Evolutionary conservation across 208 protist genomes (phyloP).

Genomic region (Trypanosoma mega): DNA sequence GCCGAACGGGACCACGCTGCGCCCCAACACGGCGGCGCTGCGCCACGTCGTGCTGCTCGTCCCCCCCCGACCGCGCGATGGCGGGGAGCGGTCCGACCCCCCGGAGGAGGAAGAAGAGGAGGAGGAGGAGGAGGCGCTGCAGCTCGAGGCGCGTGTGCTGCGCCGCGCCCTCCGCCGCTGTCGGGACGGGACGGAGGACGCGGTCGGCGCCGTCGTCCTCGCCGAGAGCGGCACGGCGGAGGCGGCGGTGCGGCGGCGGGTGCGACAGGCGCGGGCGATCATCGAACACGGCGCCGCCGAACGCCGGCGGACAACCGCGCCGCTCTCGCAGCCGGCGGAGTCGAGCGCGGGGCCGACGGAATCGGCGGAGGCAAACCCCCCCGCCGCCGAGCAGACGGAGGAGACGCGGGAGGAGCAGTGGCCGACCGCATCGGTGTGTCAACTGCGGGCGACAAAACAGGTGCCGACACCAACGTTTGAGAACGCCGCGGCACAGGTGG

Average conservation of each 20-base stretch:
- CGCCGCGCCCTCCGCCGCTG: slow-evolving; percentile 15
- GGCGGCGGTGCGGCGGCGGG: slow-evolving; percentile 6
- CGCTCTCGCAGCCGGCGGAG: neutral
- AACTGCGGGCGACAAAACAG: slow-evolving; percentile 69
- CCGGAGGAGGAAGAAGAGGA: neutral
- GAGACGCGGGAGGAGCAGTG: slow-evolving; percentile 19
- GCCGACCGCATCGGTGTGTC: slow-evolving; percentile 46
- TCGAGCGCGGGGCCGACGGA: neutral
- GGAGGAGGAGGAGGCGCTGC: slow-evolving; percentile 5
- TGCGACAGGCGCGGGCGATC: too few relatives aligned
- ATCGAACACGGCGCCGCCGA: too few relatives aligned
- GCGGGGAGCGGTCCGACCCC: neutral
- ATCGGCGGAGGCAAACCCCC: neutral
- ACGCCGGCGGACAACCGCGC: slow-evolving; percentile 1
- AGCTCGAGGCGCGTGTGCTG: slow-evolving; percentile 14
- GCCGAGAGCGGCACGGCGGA: slow-evolving; percentile 1
- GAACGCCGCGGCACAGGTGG: slow-evolving; percentile 49
- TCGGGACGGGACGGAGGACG: neutral
- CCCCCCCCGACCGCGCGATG: neutral
- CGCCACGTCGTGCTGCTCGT: slow-evolving; percentile 44
- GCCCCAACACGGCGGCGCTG: slow-evolving; percentile 33
- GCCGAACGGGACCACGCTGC: slow-evolving; percentile 49
- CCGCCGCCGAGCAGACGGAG: neutral
- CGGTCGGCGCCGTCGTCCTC: slow-evolving; percentile 18
- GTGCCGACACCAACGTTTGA: slow-evolving; percentile 29